phyloP scores from a whole-genome alignment of 2,329 filamentous ascomycete species.

The Paecilomyces variotii region DNA sequence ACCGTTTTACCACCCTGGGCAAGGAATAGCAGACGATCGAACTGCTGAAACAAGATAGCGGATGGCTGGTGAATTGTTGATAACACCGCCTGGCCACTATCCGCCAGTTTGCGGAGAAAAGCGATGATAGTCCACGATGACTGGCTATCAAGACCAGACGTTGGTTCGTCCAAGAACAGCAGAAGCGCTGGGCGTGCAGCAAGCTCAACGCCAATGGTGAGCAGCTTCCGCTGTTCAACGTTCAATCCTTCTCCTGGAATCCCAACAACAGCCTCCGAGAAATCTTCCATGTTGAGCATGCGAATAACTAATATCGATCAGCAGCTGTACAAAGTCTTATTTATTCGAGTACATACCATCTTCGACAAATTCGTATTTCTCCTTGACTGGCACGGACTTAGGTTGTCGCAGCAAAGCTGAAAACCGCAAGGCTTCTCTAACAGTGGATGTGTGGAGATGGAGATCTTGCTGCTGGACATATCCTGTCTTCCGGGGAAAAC shows the following conservation, averaged over 20 bases:
- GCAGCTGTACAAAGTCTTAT: neutral
- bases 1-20: conserved; percentile 57
- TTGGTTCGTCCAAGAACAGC: conserved; percentile 87
- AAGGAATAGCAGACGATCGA: conserved; percentile 55
- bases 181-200: conserved; percentile 81
- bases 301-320: conserved; percentile 55
- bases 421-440: conserved; percentile 79
- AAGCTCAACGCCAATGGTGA: conserved; percentile 89
- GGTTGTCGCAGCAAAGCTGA: conserved; percentile 78
- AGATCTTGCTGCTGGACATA: conserved; percentile 67
- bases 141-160: conserved; percentile 82
- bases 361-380: conserved; percentile 79
- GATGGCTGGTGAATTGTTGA: conserved; percentile 93
- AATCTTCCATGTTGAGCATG: conserved; percentile 79
- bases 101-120: conserved; percentile 76
- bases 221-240: conserved; percentile 57
- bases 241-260: conserved; percentile 68
- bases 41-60: conserved; percentile 82
- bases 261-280: conserved; percentile 81
- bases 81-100: conserved; percentile 78
- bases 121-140: conserved; percentile 83
- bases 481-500: conserved; percentile 58
- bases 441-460: conserved; percentile 73
- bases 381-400: conserved; percentile 55
- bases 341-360: conserved; percentile 39